These are phyloP conservation scores for Vitis hybrid DNA, from an alignment of 177 flowering plant species.

Conservation along the genomic window DNA sequence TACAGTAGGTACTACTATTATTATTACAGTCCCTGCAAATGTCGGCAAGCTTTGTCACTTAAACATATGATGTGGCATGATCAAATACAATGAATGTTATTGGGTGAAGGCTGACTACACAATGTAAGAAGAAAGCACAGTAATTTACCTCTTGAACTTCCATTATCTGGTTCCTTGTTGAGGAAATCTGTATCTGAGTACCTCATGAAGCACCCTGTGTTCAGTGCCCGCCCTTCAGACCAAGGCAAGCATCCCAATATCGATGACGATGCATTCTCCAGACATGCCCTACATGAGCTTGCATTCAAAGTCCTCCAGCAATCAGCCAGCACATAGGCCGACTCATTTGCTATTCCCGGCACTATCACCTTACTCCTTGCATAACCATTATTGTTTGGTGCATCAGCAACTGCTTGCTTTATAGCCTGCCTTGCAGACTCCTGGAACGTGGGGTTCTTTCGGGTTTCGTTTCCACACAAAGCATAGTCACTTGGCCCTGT, in stretches of 20 bases:
- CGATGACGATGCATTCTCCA: slow-evolving; percentile 59
- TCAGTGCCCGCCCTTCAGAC: slow-evolving; percentile 74
- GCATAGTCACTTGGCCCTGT: slow-evolving; percentile 45
- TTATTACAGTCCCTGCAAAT: slow-evolving; percentile 49
- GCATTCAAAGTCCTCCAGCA: slow-evolving; percentile 70
- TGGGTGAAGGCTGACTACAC: neutral
- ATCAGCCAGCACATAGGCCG: slow-evolving; percentile 65
- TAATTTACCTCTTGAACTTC: slow-evolving; percentile 44
- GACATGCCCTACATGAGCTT: slow-evolving; percentile 58
- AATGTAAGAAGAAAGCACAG: neutral
- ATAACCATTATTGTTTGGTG: slow-evolving; percentile 38
- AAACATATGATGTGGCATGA: neutral
- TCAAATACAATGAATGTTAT: neutral
- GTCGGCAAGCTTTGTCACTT: neutral
- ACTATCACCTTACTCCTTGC: slow-evolving; percentile 33
- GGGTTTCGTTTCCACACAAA: slow-evolving; percentile 52
- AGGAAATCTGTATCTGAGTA: slow-evolving; percentile 75
- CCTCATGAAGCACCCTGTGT: slow-evolving; percentile 87
- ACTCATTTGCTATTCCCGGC: slow-evolving; percentile 39
- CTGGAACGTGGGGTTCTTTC: slow-evolving; percentile 31
- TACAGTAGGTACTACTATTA: slow-evolving; percentile 42
- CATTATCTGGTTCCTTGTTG: slow-evolving; percentile 34
- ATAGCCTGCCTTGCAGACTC: slow-evolving; percentile 50
- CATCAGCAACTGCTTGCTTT: slow-evolving; percentile 32
- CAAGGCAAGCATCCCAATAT: slow-evolving; percentile 64